Evolutionary conservation across 2,329 filamentous ascomycete species (phyloP).

Genomic region (Sporothrix schenckii): DNA sequence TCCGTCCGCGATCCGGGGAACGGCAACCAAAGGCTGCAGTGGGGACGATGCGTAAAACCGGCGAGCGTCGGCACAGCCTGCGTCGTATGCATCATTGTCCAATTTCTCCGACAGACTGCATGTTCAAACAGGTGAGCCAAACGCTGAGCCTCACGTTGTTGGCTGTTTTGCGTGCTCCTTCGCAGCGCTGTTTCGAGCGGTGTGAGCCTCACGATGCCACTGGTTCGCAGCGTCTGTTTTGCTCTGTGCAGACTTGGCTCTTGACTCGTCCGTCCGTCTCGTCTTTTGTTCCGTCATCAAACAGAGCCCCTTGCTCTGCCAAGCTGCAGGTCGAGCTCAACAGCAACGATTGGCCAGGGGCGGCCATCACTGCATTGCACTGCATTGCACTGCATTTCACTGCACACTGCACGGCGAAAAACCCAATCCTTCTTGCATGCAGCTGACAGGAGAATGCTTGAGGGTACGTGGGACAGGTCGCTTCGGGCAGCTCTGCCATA

Average conservation of each 20-base stretch:
- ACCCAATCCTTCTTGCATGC: neutral
- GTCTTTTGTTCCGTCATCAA: neutral
- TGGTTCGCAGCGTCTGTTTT: neutral
- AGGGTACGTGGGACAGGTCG: neutral
- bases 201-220: neutral
- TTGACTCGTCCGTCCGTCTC: neutral
- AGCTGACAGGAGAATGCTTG: neutral
- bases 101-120: neutral
- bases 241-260: neutral
- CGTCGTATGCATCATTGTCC: constrained; percentile 1
- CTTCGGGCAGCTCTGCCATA: neutral
- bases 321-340: constrained; percentile 16
- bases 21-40: neutral
- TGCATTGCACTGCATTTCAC: neutral
- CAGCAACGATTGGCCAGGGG: neutral
- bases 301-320: constrained; percentile 16
- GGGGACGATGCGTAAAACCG: neutral
- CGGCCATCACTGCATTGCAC: neutral
- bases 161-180: neutral
- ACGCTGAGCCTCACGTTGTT: too few relatives aligned
- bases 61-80: neutral
- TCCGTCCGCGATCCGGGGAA: constrained; percentile 21
- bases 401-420: neutral
- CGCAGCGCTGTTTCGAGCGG: neutral
- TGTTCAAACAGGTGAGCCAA: neutral